These are phyloP conservation scores for Leccinum barrowsii DNA, from an alignment of 768 basidiomycete genomes.

Conservation along the genomic window DNA sequence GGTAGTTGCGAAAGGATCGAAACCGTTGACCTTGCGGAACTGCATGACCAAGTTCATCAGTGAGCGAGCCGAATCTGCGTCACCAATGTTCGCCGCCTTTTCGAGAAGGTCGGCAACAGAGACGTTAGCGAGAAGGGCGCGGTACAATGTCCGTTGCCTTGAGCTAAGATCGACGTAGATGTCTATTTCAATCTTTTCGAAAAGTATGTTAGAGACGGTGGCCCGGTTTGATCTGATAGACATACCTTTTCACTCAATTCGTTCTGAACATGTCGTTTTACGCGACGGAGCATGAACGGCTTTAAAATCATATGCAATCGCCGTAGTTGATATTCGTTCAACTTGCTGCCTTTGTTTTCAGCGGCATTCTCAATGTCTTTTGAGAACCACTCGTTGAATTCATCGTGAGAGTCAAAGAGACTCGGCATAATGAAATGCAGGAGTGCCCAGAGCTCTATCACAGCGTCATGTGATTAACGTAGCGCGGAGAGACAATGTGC, in stretches of 20 bases:
- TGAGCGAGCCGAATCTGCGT: slow-evolving; percentile 87
- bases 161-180: slow-evolving; percentile 92
- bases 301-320: slow-evolving; percentile 98
- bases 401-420: slow-evolving; percentile 97
- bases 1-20: not conserved
- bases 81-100: slow-evolving; percentile 88
- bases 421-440: slow-evolving; percentile 99
- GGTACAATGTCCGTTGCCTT: slow-evolving; percentile 87
- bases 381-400: slow-evolving; percentile 99
- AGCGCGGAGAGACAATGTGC: not conserved
- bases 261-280: slow-evolving; percentile 99
- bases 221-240: slow-evolving; percentile 43
- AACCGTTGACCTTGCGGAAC: slow-evolving; percentile 78
- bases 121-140: slow-evolving; percentile 85
- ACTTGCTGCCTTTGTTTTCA: slow-evolving; percentile 85
- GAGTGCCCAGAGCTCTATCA: slow-evolving; percentile 91
- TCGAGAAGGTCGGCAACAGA: slow-evolving; percentile 92
- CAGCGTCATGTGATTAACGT: slow-evolving; percentile 1
- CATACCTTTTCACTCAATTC: slow-evolving; percentile 96
- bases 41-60: slow-evolving; percentile 99
- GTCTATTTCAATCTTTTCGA: slow-evolving; percentile 89
- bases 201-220: slow-evolving; percentile 77
- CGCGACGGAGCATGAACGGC: slow-evolving; percentile 96
- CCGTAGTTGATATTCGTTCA: slow-evolving; percentile 93
- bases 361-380: slow-evolving; percentile 97